Evolutionary conservation across 1,284 basidiomycete genomes (phyloP).

Genomic region (Pulveroboletus sp.): DNA sequence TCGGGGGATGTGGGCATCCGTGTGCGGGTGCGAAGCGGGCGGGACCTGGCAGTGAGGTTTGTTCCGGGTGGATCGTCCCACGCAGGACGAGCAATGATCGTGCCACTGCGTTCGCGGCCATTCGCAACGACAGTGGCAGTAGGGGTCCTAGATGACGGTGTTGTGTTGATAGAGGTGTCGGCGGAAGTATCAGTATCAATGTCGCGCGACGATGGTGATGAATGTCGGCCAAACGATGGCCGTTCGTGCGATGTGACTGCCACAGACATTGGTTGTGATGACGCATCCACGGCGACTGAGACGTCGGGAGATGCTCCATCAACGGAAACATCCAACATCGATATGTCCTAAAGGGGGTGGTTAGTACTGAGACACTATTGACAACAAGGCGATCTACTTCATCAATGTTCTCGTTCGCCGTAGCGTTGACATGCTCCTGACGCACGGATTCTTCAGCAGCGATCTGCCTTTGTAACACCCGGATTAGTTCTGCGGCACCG

Average conservation of each 20-base stretch:
- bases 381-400: slow-evolving; percentile 28
- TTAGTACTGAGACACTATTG: slow-evolving; percentile 7
- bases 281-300: slow-evolving; percentile 25
- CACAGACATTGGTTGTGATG: slow-evolving; percentile 23
- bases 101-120: slow-evolving; percentile 70
- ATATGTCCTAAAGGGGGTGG: slow-evolving; percentile 25
- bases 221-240: slow-evolving; percentile 21
- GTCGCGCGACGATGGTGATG: slow-evolving; percentile 44
- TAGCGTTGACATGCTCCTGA: slow-evolving; percentile 7
- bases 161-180: slow-evolving; percentile 59
- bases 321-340: slow-evolving; percentile 27
- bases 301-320: slow-evolving; percentile 23
- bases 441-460: slow-evolving; percentile 24
- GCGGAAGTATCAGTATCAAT: slow-evolving; percentile 54
- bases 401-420: slow-evolving; percentile 17
- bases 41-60: slow-evolving; percentile 33
- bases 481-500: slow-evolving; percentile 51
- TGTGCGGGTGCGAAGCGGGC: slow-evolving; percentile 36
- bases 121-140: slow-evolving; percentile 56
- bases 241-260: slow-evolving; percentile 25
- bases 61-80: slow-evolving; percentile 51
- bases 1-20: slow-evolving; percentile 48
- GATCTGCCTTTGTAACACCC: slow-evolving; percentile 57
- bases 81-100: slow-evolving; percentile 64
- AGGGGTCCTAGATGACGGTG: slow-evolving; percentile 62